These are phyloP conservation scores for Lathyrus sativus DNA, from an alignment of 306 rosid genomes.

Conservation along the genomic window DNA sequence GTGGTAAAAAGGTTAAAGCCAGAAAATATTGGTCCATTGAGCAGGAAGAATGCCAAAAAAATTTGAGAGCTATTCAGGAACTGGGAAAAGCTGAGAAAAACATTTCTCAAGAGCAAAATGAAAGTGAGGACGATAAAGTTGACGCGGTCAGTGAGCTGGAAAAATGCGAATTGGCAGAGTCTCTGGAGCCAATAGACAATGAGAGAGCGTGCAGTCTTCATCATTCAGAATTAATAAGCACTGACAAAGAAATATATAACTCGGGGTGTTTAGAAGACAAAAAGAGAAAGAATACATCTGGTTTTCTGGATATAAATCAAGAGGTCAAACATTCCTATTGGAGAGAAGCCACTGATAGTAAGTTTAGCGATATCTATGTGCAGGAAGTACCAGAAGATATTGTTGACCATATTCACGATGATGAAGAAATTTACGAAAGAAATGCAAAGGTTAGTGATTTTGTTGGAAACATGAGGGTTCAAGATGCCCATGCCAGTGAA, in stretches of 20 bases:
- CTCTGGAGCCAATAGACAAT: conserved; percentile 40
- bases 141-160: conserved; percentile 37
- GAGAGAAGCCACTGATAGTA: conserved; percentile 45
- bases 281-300: conserved; percentile 40
- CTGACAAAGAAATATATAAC: conserved; percentile 37
- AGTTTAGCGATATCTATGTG: conserved; percentile 37
- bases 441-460: conserved; percentile 38
- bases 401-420: conserved; percentile 38
- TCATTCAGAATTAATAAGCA: conserved; percentile 34
- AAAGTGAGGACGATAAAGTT: conserved; percentile 40
- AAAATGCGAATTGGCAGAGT: conserved; percentile 44
- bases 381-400: conserved; percentile 40
- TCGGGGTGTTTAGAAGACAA: conserved; percentile 40
- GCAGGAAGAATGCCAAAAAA: conserved; percentile 38
- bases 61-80: conserved; percentile 34
- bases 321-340: conserved; percentile 39
- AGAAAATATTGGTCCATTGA: conserved; percentile 20
- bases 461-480: conserved; percentile 44
- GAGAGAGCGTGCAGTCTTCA: conserved; percentile 34
- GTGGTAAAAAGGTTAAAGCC: conserved; percentile 30
- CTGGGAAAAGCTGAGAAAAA: conserved; percentile 32
- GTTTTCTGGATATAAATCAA: conserved; percentile 46
- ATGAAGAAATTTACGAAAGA: conserved; percentile 46
- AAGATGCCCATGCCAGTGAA: conserved; percentile 43
- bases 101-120: conserved; percentile 40